Base-by-base conservation (phyloP, 257 asterid species). In the Solanum raphanifolium region DNA sequence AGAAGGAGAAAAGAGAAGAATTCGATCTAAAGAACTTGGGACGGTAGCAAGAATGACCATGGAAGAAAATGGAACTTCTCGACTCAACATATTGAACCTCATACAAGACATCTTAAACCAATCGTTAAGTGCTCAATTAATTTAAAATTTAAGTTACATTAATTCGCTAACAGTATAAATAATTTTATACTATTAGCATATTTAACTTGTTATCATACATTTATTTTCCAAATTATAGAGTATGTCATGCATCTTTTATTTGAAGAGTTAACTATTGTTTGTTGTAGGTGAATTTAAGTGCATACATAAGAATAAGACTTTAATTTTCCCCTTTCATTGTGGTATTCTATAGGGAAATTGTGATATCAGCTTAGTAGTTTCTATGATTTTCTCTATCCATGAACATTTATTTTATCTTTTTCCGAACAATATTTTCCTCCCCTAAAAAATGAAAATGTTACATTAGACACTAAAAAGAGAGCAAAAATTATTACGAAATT, bases 1-100 rank as follows among this genome's bases (percentile, higher is more conserved):
- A 11, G 85, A 90, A 60, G 92, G 88, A 15, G 83, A 87, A 60
- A 88, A 66, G n/a, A 90, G 88, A 85, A 87, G 91, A 85, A 73
- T 79, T 13, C 72, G 20, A 52, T 85, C 89, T n/a, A 71, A 65
- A 87, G 83, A 84, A 75, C 87, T 90, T 13, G 88, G 87, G 20
- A 34, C 13, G 27, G 27, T 62, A 52, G 89, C 92, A 41, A 90
- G 88, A 83, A 87, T 73, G 35, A 74, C 87, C 11, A 78, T 90
- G 46, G 83, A 90, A 87, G 88, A 73, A 9, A 87, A 75, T 60
- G 92, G 92, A 74, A 84, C 89, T 12, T 87, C 92, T 23, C 73
- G 66, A 78, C 5, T 38, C 35, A 88, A 78, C 88, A 85, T 73
- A 11, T 46, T 32, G n/a, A 16, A 86, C 34, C 81, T 90, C 35